Evolutionary conservation across 768 basidiomycete genomes (phyloP).

Genomic region (Mycena albidolilacea): DNA sequence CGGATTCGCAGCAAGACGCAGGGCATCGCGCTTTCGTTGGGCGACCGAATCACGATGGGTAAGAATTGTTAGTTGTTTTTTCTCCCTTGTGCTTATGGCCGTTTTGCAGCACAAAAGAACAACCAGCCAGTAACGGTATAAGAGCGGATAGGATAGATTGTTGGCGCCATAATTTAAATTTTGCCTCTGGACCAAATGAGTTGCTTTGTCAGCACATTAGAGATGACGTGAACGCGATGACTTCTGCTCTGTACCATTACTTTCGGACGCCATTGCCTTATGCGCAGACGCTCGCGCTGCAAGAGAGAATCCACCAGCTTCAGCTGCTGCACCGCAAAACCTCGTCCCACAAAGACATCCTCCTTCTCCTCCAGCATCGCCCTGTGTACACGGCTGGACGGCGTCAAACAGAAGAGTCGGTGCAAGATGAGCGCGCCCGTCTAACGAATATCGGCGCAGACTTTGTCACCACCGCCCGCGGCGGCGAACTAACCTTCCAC

Average conservation of each 20-base stretch:
- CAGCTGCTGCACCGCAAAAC: constrained; percentile 68
- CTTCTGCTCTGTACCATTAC: constrained; percentile 79
- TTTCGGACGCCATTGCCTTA: constrained; percentile 89
- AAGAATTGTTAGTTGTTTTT: constrained; percentile 34
- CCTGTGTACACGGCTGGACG: constrained; percentile 98
- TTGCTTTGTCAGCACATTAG: background rate
- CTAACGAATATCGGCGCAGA: constrained; percentile 89
- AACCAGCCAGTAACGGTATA: constrained; percentile 35
- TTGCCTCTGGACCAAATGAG: background rate
- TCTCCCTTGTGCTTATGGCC: background rate
- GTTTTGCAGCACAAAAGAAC: constrained; percentile 36
- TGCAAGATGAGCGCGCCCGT: constrained; percentile 71
- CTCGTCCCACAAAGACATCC: constrained; percentile 68
- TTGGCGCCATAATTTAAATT: constrained; percentile 20
- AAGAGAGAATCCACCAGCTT: constrained; percentile 78
- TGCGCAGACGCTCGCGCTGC: constrained; percentile 72
- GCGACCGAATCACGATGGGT: constrained; percentile 88
- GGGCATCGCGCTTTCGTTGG: constrained; percentile 94
- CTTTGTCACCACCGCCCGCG: constrained; percentile 85
- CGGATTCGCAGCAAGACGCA: constrained; percentile 98
- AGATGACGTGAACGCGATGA: constrained; percentile 1
- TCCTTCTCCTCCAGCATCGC: constrained; percentile 89
- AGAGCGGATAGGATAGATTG: constrained; percentile 22
- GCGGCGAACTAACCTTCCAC: constrained; percentile 97
- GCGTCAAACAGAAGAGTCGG: constrained; percentile 77